These are phyloP conservation scores for Erysimum cheiri DNA, from an alignment of 441 rosid species.

Conservation along the genomic window DNA sequence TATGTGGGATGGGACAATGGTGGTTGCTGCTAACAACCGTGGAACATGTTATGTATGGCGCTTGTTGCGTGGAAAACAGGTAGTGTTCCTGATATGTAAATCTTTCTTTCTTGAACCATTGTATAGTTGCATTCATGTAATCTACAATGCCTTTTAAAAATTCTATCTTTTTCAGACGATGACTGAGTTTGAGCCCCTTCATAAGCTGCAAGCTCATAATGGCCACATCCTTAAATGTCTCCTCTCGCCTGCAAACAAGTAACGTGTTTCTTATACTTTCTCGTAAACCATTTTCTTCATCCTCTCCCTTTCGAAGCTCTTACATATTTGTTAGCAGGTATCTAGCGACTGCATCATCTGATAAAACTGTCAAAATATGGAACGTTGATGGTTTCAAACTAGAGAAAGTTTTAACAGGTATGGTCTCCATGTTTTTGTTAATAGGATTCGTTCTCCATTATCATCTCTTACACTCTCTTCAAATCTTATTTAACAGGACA, in stretches of 20 bases:
- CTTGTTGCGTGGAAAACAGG: constrained; percentile 81
- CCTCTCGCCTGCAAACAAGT: constrained; percentile 88
- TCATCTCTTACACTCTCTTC: constrained; percentile 11
- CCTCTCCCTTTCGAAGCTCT: constrained; percentile 3
- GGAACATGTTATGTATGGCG: constrained; percentile 99
- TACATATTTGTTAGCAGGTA: constrained; percentile 53
- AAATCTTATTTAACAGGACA: constrained; percentile 63
- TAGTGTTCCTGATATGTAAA: constrained; percentile 30
- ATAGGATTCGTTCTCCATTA: constrained; percentile 10
- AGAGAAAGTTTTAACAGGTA: constrained; percentile 82
- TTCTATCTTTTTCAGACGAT: constrained; percentile 60
- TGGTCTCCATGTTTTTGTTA: background rate
- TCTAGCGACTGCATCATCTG: constrained; percentile 95
- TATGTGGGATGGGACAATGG: constrained; percentile 97
- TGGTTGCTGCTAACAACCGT: constrained; percentile 90
- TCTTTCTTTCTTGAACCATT: background rate
- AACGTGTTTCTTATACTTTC: constrained; percentile 25
- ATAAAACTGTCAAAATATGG: constrained; percentile 97
- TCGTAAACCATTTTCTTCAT: background rate
- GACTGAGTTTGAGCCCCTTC: constrained; percentile 97
- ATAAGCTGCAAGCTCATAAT: constrained; percentile 90
- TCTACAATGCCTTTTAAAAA: background rate
- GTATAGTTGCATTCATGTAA: background rate
- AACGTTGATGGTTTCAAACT: constrained; percentile 96
- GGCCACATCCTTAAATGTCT: constrained; percentile 93